These are phyloP conservation scores for Lachancea kluyveri DNA, from an alignment of 805 yeast species.

Conservation along the genomic window DNA sequence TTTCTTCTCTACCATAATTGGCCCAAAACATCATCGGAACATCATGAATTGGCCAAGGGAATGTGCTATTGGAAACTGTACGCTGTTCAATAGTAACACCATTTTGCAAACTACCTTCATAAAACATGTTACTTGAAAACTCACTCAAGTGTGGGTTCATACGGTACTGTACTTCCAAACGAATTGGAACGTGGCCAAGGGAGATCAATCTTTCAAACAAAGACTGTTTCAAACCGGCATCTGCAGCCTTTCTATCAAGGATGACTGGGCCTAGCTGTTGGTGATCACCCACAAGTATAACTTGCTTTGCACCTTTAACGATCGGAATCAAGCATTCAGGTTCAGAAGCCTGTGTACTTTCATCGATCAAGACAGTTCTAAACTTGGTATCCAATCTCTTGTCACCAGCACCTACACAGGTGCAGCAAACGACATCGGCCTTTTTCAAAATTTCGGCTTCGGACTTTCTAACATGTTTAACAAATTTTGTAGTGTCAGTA, in stretches of 20 bases:
- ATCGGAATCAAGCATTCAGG: conserved; percentile 89
- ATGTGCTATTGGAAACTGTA: conserved; percentile 43
- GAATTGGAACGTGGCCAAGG: conserved; percentile 76
- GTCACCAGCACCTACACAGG: conserved; percentile 93
- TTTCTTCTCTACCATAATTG: conserved; percentile 81
- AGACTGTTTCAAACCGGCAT: conserved; percentile 83
- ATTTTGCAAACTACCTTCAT: conserved; percentile 86
- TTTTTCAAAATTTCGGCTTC: conserved; percentile 46
- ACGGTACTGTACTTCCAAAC: conserved; percentile 89
- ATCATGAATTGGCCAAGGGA: conserved; percentile 88
- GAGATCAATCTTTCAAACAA: conserved; percentile 79
- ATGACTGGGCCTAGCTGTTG: conserved; percentile 94
- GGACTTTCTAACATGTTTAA: conserved; percentile 35
- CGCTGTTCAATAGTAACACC: conserved; percentile 82
- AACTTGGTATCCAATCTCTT: conserved; percentile 53
- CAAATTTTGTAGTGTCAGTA: conserved; percentile 43
- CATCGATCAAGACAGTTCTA: conserved; percentile 81
- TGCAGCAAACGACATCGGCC: conserved; percentile 80
- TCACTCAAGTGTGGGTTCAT: conserved; percentile 89
- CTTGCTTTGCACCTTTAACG: conserved; percentile 84
- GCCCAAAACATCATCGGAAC: conserved; percentile 97
- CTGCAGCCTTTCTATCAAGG: conserved; percentile 69
- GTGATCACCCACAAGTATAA: conserved; percentile 89
- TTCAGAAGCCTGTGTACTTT: conserved; percentile 89
- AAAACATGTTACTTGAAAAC: conserved; percentile 85